phyloP scores from a whole-genome alignment of 2,329 filamentous ascomycete species.

The Pseudocercospora pini-densiflorae region DNA sequence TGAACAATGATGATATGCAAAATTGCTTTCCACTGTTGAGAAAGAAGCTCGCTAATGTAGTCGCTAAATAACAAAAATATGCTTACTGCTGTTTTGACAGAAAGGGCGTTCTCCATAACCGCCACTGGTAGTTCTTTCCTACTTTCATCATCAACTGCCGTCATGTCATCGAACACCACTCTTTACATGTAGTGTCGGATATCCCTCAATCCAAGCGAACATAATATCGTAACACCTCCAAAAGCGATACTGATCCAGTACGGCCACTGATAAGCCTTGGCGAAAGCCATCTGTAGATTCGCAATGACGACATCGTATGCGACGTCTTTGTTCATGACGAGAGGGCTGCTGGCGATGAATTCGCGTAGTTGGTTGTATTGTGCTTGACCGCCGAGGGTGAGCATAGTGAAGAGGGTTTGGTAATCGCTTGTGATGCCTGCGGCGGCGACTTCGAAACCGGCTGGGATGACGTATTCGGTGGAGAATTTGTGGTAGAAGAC shows the following conservation, averaged over 20 bases:
- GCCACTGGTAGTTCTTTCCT: not conserved
- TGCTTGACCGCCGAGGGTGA: constrained; percentile 30
- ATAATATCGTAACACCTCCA: constrained; percentile 37
- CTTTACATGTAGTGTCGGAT: constrained; percentile 39
- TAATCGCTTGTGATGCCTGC: constrained; percentile 25
- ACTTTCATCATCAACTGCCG: too few species aligned
- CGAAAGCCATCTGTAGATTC: constrained; percentile 35
- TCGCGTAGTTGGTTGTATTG: constrained; percentile 25
- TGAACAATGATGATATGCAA: too few species aligned
- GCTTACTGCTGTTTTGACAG: not conserved
- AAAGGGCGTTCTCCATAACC: not conserved
- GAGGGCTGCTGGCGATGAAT: constrained; percentile 22
- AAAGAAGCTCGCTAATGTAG: too few species aligned
- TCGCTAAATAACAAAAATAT: too few species aligned
- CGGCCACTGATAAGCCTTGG: constrained; percentile 35
- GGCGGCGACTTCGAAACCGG: constrained; percentile 24
- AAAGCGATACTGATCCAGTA: constrained; percentile 42
- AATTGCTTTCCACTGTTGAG: too few species aligned
- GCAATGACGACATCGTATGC: constrained; percentile 35
- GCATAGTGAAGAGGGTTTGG: constrained; percentile 25
- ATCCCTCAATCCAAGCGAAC: constrained; percentile 37
- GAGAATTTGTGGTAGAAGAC: constrained; percentile 52
- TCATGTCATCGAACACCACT: not conserved
- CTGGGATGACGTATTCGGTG: constrained; percentile 22
- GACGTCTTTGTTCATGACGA: constrained; percentile 25